Base-by-base conservation (phyloP, 441 rosid species). In the Lepidium campestre region DNA sequence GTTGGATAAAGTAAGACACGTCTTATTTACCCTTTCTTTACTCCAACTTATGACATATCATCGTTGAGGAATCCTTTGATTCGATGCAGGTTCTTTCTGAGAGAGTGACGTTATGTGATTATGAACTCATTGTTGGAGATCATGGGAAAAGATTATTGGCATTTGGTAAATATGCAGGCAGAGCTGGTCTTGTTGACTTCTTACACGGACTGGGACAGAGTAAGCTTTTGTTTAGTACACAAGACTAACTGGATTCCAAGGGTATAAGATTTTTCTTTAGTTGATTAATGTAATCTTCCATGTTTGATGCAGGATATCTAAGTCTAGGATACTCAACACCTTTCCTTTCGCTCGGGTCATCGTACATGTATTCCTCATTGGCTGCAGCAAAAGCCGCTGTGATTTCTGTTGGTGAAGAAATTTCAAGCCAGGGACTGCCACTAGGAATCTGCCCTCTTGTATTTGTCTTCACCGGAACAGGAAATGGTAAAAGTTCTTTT, bases 311-410 rank as follows among this genome's bases (percentile, higher is more conserved):
- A 88, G 98, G 96, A 35, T 90, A 88, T 68, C 76, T 90, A 46
- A 79, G 84, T 78, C 85, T 90, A 27, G 96, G 97, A 62, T 88
- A 86, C 75, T 93, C 97, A 41, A 88, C 98, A 0, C 94, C 96
- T 15, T 93, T 93, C 74, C 91, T 88, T 17, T 83, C 96, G 4
- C 82, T 90, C 7, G 98, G 93, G 7, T 79, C 96, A 66, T 84
- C 97, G 25, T 90, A 90, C 72, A 90, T 85, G 91, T 90, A 90
- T 77, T 57, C 97, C 54, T 90, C 98, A 39, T 61, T 88, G 74
- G 96, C 91, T 73, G 91, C 97, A 57, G 96, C 98, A 29, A 90
- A 88, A 80, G 85, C 97, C 34, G 98, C 98, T 48, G 85, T 90
- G 44, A 82, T 90, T 56, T 82, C 96, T 62, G 87, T 88, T 65